phyloP scores from a whole-genome alignment of 75 land plant genomes.

The Pinus tabuliformis region DNA sequence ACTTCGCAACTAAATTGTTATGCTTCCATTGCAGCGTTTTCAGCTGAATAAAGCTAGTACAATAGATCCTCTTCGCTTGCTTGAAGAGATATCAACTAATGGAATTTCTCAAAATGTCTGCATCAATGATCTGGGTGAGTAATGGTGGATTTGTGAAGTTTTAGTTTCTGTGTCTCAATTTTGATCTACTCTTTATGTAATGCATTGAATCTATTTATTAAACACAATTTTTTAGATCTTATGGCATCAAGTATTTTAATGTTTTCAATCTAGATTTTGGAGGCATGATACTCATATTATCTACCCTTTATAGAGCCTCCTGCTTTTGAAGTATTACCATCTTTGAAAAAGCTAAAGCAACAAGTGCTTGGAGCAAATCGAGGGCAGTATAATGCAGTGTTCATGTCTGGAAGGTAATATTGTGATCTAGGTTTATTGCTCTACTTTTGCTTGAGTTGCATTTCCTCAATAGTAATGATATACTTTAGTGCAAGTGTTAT shows the following conservation, averaged over 20 bases:
- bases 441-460: background rate
- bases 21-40: slow-evolving; percentile 57
- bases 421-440: background rate
- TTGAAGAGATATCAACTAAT: slow-evolving; percentile 54
- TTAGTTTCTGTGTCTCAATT: background rate
- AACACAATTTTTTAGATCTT: background rate
- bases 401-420: slow-evolving; percentile 98
- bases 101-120: slow-evolving; percentile 94
- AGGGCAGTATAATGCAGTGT: slow-evolving; percentile 88
- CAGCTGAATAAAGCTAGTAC: slow-evolving; percentile 66
- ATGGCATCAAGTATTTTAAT: background rate
- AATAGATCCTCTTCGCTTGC: slow-evolving; percentile 66
- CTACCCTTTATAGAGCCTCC: slow-evolving; percentile 67
- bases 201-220: background rate
- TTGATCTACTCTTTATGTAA: background rate
- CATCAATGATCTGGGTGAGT: slow-evolving; percentile 91
- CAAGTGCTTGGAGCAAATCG: slow-evolving; percentile 67
- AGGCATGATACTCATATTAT: background rate
- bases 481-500: background rate
- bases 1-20: slow-evolving; percentile 4
- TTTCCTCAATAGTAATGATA: background rate
- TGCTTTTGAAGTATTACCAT: slow-evolving; percentile 94
- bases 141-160: background rate
- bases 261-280: background rate
- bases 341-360: slow-evolving; percentile 79